Percentiles rank a stretch among this genome's conserved stretches.
Conservation (phyloP, 768 basidiomycete genomes). For the Boletus rubescentipes region DNA sequence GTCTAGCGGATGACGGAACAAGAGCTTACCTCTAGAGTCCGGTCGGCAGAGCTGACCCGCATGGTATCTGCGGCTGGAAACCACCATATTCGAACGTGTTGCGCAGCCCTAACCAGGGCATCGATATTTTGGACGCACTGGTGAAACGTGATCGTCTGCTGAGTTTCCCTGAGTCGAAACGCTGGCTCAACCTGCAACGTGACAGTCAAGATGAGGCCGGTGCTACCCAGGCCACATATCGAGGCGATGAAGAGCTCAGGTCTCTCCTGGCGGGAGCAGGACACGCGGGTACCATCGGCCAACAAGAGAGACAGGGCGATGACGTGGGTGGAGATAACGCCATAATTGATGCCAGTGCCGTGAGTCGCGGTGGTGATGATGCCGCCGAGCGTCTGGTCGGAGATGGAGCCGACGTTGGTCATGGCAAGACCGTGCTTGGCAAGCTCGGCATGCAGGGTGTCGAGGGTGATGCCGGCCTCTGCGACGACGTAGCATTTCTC, state of each 20-base stretch:
- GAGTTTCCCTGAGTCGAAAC: slow-evolving; percentile 76
- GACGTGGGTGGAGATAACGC: slow-evolving; percentile 81
- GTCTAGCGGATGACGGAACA: slow-evolving; percentile 13
- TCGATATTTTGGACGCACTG: slow-evolving; percentile 60
- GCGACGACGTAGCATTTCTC: slow-evolving; percentile 67
- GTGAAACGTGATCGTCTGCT: slow-evolving; percentile 61
- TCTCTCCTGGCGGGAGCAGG: slow-evolving; percentile 61
- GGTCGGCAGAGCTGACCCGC: slow-evolving; percentile 69
- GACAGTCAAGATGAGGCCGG: slow-evolving; percentile 82
- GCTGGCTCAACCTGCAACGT: slow-evolving; percentile 77
- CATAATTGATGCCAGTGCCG: slow-evolving; percentile 79
- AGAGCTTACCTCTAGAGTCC: slow-evolving; percentile 70
- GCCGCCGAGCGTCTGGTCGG: slow-evolving; percentile 92
- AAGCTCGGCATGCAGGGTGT: slow-evolving; percentile 69
- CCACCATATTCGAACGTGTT: slow-evolving; percentile 97
- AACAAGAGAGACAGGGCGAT: slow-evolving; percentile 72
- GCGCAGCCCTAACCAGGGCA: slow-evolving; percentile 54
- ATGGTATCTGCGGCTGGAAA: slow-evolving; percentile 77
- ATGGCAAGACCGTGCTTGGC: slow-evolving; percentile 72
- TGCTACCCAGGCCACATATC: slow-evolving; percentile 86
- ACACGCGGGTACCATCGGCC: slow-evolving; percentile 69
- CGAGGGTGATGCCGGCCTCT: slow-evolving; percentile 78
- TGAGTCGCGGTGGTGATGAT: slow-evolving; percentile 94
- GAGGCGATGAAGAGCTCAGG: slow-evolving; percentile 85
- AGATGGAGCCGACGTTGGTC: slow-evolving; percentile 93